These are phyloP conservation scores for Aspergillus panamensis DNA, from an alignment of 495 filamentous ascomycete genomes.

Conservation along the genomic window DNA sequence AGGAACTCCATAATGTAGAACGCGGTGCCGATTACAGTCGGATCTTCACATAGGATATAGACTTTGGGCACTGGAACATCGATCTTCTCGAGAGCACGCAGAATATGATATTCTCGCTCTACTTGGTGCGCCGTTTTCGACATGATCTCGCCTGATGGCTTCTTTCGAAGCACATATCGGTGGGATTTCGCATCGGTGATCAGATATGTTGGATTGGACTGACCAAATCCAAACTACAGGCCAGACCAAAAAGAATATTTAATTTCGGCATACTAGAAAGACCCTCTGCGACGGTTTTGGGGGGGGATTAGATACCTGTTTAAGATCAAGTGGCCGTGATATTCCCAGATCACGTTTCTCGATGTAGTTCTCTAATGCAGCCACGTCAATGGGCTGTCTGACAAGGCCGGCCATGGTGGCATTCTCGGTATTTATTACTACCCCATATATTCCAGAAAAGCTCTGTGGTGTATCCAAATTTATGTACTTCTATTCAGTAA, in stretches of 20 bases:
- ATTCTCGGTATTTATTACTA: no score
- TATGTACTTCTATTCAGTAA: no score
- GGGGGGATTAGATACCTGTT: no score
- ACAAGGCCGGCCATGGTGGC: neutral
- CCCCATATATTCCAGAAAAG: no score
- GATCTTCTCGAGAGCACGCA: neutral
- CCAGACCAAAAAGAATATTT: neutral
- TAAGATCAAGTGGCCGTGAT: neutral
- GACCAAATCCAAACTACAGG: conserved; percentile 12
- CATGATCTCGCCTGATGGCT: conserved; percentile 71
- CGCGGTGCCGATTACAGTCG: conserved; percentile 1
- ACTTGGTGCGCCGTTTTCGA: conserved; percentile 16
- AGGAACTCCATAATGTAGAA: conserved; percentile 19
- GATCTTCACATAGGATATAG: conserved; percentile 9
- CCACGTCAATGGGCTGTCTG: conserved; percentile 5
- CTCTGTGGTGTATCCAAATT: no score
- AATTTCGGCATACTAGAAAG: neutral
- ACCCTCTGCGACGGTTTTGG: no score
- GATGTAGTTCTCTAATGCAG: neutral
- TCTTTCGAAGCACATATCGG: conserved; percentile 70
- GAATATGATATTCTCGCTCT: conserved; percentile 14
- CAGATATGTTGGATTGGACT: conserved; percentile 17
- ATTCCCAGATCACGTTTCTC: neutral
- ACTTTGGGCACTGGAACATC: conserved; percentile 12
- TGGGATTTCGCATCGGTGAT: neutral